These are phyloP conservation scores for Penicillium robsamsonii DNA, from an alignment of 495 filamentous ascomycete genomes.

Conservation along the genomic window DNA sequence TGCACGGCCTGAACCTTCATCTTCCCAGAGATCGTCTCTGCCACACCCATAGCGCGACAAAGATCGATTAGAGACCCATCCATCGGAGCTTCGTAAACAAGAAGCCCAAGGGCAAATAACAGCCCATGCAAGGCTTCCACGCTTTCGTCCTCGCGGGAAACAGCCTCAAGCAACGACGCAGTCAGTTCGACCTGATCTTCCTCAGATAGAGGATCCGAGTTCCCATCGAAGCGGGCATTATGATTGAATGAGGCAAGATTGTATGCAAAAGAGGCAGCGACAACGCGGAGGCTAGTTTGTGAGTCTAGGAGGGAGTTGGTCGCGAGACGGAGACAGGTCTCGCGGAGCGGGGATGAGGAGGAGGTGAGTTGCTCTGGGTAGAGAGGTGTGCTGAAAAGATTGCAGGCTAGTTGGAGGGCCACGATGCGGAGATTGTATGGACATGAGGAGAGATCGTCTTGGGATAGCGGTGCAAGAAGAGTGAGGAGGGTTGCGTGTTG, in stretches of 20 bases:
- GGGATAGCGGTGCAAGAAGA: constrained; percentile 54
- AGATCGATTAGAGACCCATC: constrained; percentile 73
- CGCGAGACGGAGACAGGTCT: constrained; percentile 42
- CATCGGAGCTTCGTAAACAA: constrained; percentile 66
- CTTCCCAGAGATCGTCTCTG: constrained; percentile 56
- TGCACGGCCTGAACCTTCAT: constrained; percentile 45
- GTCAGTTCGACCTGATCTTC: constrained; percentile 74
- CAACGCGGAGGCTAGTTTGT: constrained; percentile 60
- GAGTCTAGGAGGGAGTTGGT: constrained; percentile 56
- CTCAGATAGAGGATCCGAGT: constrained; percentile 60
- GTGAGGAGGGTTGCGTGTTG: constrained; percentile 60
- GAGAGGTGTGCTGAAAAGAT: constrained; percentile 58
- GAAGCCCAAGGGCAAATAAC: constrained; percentile 66
- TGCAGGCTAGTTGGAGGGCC: constrained; percentile 64
- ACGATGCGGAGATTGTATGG: constrained; percentile 85
- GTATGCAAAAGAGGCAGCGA: constrained; percentile 78
- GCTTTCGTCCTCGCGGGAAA: constrained; percentile 63
- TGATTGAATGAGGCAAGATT: constrained; percentile 74
- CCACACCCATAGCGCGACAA: constrained; percentile 68
- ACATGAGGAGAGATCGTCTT: constrained; percentile 48
- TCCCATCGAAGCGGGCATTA: constrained; percentile 55
- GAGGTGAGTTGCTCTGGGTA: constrained; percentile 44
- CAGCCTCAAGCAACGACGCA: constrained; percentile 73
- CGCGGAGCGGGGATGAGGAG: constrained; percentile 32
- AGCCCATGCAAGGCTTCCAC: constrained; percentile 70